Base-by-base conservation (phyloP, 1,284 basidiomycete species). In the Pseudozyma sp. region DNA sequence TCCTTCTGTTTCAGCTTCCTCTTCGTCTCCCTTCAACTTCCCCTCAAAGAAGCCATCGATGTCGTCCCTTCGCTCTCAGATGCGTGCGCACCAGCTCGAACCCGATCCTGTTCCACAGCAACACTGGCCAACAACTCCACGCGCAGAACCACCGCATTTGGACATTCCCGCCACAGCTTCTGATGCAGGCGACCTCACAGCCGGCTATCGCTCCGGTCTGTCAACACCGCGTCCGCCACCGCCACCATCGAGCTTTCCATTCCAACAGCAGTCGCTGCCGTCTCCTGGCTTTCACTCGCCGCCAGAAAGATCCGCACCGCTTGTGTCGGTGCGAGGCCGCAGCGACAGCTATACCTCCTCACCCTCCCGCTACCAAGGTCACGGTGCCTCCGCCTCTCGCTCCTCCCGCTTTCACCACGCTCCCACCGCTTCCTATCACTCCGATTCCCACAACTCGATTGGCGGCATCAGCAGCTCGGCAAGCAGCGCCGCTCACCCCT, bases 381-480 rank as follows among this genome's bases (percentile, higher is more conserved):
- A 70, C 24, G 44, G 30, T 29, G 39, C 56, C 33, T 60, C 54
- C 13, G 64, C 58, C 13, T 71, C 73, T 14, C 52, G 61, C 24
- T 68, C 66, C 13, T 73, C 63, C 4, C 61, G 65, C 48, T 74
- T 67, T 37, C 59, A 73, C 11, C 75, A 77, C 47, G 64, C 55
- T 7, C 61, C 57, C 16, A 69, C 61, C 4, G 48, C 56, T 9
- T 73, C 68, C 19, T 72, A 47, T 37, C 68, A 73, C 24, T 73
- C 70, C 31, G 75, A 77, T 34, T 70, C 68, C 14, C 66, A 66
- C 13, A 24, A 67, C 42, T 74, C 71, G 2, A 40, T 49, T 31
- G 71, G 67, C 5, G 69, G 54, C 34, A 52, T 69, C 16, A 74
- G 70, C 51, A 70, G 67, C 33, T 65, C 70, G 7, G 70, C 58